Percentiles rank a stretch among this genome's conserved stretches.
phyloP scores from a whole-genome alignment of 129 eudicot species.

The Solidago caesia region DNA sequence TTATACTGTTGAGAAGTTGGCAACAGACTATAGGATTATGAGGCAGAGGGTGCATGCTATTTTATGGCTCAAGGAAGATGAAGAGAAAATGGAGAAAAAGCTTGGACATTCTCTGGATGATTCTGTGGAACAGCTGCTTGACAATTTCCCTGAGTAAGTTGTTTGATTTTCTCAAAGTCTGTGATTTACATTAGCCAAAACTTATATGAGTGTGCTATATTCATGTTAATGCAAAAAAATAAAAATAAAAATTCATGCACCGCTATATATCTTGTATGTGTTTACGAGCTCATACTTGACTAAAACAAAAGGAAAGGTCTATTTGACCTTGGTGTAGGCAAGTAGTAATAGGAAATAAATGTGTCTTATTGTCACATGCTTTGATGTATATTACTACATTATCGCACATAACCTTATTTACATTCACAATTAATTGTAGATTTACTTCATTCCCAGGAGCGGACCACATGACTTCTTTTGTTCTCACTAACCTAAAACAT shows the following conservation, averaged over 20 bases:
- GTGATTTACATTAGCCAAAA: neutral
- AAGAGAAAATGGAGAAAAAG: constrained; percentile 82
- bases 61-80: constrained; percentile 79
- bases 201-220: neutral
- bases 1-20: constrained; percentile 77
- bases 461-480: too few species aligned
- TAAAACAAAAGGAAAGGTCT: too few species aligned
- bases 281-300: too few species aligned
- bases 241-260: neutral
- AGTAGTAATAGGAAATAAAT: too few species aligned
- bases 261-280: too few species aligned
- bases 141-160: constrained; percentile 77
- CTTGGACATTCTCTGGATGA: constrained; percentile 81
- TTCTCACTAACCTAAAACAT: too few species aligned
- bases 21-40: constrained; percentile 80
- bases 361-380: too few species aligned
- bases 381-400: too few species aligned
- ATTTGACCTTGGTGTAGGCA: too few species aligned
- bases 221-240: neutral
- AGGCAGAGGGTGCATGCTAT: constrained; percentile 94
- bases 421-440: too few species aligned
- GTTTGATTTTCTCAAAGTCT: neutral
- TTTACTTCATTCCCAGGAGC: too few species aligned
- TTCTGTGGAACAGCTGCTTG: constrained; percentile 76
- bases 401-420: too few species aligned